These are phyloP conservation scores for Tremellales sp. DNA, from an alignment of 1,284 basidiomycete species.

Conservation along the genomic window DNA sequence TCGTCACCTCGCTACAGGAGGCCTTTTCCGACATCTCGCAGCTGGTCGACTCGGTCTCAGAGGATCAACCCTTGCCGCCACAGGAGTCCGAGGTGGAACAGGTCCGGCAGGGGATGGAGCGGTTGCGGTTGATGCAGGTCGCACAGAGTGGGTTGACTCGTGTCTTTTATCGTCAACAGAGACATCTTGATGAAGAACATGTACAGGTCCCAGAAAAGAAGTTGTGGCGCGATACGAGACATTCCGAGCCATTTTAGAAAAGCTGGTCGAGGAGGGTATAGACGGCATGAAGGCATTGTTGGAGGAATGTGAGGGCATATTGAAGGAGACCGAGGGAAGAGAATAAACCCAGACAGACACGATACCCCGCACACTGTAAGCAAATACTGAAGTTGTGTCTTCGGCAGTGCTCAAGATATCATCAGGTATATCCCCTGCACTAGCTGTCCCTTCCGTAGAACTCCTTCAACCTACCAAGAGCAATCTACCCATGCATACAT, in stretches of 20 bases:
- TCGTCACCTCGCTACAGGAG: conserved; percentile 45
- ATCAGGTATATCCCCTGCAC: too few relatives aligned
- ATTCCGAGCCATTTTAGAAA: neutral
- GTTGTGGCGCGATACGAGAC: too few relatives aligned
- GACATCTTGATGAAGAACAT: neutral
- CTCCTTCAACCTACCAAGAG: neutral
- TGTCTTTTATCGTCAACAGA: neutral
- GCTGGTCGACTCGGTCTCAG: conserved; percentile 39
- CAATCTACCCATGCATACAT: neutral
- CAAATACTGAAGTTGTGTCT: too few relatives aligned
- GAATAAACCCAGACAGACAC: neutral
- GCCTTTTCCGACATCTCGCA: conserved; percentile 45
- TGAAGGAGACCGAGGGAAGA: neutral
- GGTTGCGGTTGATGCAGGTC: conserved; percentile 30
- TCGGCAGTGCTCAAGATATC: too few relatives aligned
- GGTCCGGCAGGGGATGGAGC: conserved; percentile 14
- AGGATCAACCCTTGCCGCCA: neutral
- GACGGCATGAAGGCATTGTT: neutral
- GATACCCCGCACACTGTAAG: too few relatives aligned
- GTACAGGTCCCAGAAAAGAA: conserved; percentile 8
- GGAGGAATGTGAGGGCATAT: conserved; percentile 2
- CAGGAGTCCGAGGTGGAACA: neutral
- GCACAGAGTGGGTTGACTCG: conserved; percentile 27
- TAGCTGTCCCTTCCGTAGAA: neutral
- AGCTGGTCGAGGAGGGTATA: neutral